Conservation (phyloP, 352 stramenopile species). For the Pythium sukuiense region DNA sequence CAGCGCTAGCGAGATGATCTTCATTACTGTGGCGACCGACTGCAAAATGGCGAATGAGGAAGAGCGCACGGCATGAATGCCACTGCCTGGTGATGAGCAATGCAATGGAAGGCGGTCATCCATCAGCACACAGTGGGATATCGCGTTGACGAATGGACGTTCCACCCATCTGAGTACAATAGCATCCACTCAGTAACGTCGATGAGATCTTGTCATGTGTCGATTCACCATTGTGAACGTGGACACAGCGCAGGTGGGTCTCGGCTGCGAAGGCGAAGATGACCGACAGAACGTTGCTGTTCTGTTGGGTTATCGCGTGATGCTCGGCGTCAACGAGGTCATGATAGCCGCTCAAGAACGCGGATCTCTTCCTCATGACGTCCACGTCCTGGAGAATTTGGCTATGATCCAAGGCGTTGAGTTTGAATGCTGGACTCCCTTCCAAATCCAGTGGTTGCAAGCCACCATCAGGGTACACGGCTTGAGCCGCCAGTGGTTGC, state of each 20-base stretch:
- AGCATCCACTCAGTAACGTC: conserved; percentile 4
- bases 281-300: background rate
- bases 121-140: background rate
- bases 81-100: too few relatives aligned
- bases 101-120: background rate
- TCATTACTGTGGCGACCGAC: background rate
- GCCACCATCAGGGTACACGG: background rate
- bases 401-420: background rate
- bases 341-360: background rate
- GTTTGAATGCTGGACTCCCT: background rate
- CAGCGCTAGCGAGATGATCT: background rate
- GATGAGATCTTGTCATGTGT: too few relatives aligned
- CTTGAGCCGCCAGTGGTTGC: background rate
- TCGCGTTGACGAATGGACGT: too few relatives aligned
- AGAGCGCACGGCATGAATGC: too few relatives aligned
- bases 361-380: background rate
- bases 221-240: background rate
- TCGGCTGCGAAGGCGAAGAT: background rate
- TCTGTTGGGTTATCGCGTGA: background rate
- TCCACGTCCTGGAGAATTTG: background rate
- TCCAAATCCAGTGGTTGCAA: background rate
- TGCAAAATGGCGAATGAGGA: background rate
- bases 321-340: background rate
- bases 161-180: background rate
- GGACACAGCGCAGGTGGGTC: background rate